Evolutionary conservation across 352 stramenopile genomes (phyloP), one percentile per base, ranked within the genome.

Genomic region (Phytophthora multivora): DNA sequence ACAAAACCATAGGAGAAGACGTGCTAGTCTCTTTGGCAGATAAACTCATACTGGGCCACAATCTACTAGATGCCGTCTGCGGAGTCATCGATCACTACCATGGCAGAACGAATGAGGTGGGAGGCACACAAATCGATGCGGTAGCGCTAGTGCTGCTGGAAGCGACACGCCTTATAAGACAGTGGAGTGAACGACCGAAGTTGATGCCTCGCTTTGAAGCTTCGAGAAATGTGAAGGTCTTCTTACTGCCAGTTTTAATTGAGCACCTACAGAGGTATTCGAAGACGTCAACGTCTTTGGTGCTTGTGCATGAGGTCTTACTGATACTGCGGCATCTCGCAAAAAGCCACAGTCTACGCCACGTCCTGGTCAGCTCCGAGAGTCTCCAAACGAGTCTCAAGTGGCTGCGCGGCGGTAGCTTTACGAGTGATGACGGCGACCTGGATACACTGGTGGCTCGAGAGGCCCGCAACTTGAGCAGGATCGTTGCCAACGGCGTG

Each of bases 131-230:
- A 2, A 18, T 31, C 6, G 26, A 71, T 7, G 8, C 21, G 2
- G 12, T 45, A 10, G 16, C 19, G 16, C 11, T 59, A 10, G 43
- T 65, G n/a, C 38, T 76, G n/a, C 15, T 76, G 19, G 63, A 73
- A 21, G 43, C 50, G 10, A 51, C 64, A n/a, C 63, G 68, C 6
- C 38, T 73, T 10, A 9, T 67, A 30, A 42, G 60, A 3, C 63
- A 64, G 21, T 76, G 68, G 63, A 69, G 57, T 15, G 68, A 66
- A 35, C 63, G 58, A 1, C 16, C 45, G 10, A 39, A 25, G 9
- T 31, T 69, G 4, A 4, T 43, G 0, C 18, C 43, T 25, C 41
- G 16, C 19, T 53, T 73, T 48, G 53, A 55, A 52, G 21, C 53
- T 13, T 65, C 26, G 4, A n/a, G 19, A 2, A 51, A 21, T 13